Percentiles rank a stretch among this genome's conserved stretches.
These are phyloP conservation scores for Moniliophthora roreri DNA, from an alignment of 1,284 basidiomycete genomes.

Conservation along the genomic window DNA sequence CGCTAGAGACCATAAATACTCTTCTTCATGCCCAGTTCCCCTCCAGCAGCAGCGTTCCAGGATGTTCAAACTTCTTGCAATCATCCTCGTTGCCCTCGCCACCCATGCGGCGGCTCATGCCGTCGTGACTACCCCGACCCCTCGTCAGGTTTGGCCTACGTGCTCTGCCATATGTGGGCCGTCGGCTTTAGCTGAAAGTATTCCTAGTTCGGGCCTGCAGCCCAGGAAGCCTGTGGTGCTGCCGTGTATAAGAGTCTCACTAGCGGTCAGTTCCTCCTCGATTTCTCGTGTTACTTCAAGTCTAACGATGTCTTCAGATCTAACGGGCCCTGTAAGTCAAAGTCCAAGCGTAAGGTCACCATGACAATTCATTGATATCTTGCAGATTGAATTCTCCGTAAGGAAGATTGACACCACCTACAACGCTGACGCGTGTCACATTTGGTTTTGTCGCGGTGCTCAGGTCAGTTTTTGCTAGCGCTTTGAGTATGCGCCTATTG, in stretches of 20 bases:
- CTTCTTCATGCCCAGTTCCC: too few relatives aligned
- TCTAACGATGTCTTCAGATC: slow-evolving; percentile 20
- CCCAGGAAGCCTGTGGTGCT: slow-evolving; percentile 29
- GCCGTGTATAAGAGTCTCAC: slow-evolving; percentile 28
- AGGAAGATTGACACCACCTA: slow-evolving; percentile 28
- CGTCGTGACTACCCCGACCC: slow-evolving; percentile 27
- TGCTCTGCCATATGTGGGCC: too few relatives aligned
- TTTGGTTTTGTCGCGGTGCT: slow-evolving; percentile 35
- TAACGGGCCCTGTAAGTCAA: slow-evolving; percentile 28
- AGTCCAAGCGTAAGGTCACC: background rate
- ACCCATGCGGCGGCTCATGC: slow-evolving; percentile 23
- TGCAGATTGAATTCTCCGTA: slow-evolving; percentile 32
- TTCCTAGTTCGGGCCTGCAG: slow-evolving; percentile 25
- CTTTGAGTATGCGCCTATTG: background rate
- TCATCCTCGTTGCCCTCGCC: slow-evolving; percentile 8
- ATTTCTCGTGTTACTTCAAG: background rate
- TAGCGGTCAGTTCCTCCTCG: slow-evolving; percentile 18
- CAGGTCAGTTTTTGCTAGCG: slow-evolving; percentile 22
- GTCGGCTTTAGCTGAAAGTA: background rate
- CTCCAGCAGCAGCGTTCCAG: too few relatives aligned
- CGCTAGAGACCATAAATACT: too few relatives aligned
- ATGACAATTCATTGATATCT: background rate
- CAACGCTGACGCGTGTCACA: slow-evolving; percentile 32
- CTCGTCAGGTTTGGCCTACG: slow-evolving; percentile 23
- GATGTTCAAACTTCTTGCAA: slow-evolving; percentile 1